Evolutionary conservation across 768 basidiomycete species (phyloP).

Genomic region (Mycena galopus): DNA sequence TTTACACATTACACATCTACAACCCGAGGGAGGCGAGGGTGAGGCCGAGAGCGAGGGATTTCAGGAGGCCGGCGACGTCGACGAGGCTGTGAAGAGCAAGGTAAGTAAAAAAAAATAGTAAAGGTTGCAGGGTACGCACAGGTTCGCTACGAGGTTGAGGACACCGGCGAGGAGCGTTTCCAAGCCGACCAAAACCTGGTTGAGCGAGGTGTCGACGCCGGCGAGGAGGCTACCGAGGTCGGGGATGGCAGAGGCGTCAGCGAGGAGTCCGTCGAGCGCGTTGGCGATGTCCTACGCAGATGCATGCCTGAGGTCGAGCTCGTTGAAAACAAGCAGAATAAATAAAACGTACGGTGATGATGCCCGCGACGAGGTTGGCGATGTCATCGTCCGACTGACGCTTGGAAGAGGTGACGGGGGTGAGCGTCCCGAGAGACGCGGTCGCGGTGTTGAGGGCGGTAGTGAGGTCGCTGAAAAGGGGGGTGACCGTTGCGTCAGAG

Average conservation of each 20-base stretch:
- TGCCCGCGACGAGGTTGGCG: conserved; percentile 42
- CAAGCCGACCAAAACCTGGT: conserved; percentile 42
- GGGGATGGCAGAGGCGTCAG: conserved; percentile 37
- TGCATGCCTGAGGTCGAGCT: not conserved
- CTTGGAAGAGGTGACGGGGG: conserved; percentile 24
- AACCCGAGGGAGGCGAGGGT: conserved; percentile 35
- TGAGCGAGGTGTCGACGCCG: conserved; percentile 42
- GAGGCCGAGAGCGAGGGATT: conserved; percentile 33
- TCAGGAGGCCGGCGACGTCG: conserved; percentile 33
- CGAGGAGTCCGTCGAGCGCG: conserved; percentile 39
- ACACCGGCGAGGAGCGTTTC: conserved; percentile 46
- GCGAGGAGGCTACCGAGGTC: conserved; percentile 38
- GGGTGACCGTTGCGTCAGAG: conserved; percentile 37
- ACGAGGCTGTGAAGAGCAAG: conserved; percentile 35
- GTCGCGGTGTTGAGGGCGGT: conserved; percentile 40
- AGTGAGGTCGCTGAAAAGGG: conserved; percentile 41
- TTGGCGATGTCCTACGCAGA: conserved; percentile 38
- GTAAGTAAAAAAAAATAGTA: not conserved
- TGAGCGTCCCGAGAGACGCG: conserved; percentile 34
- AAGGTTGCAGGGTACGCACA: conserved; percentile 30
- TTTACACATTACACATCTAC: conserved; percentile 13
- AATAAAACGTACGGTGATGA: conserved; percentile 38
- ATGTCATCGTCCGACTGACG: conserved; percentile 44
- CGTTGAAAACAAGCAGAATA: not conserved
- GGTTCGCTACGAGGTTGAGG: conserved; percentile 43